Evolutionary conservation across 1,139 yeast genomes (phyloP), one percentile per base, ranked within the genome.

Genomic region (Debaryomyces singareniensis): DNA sequence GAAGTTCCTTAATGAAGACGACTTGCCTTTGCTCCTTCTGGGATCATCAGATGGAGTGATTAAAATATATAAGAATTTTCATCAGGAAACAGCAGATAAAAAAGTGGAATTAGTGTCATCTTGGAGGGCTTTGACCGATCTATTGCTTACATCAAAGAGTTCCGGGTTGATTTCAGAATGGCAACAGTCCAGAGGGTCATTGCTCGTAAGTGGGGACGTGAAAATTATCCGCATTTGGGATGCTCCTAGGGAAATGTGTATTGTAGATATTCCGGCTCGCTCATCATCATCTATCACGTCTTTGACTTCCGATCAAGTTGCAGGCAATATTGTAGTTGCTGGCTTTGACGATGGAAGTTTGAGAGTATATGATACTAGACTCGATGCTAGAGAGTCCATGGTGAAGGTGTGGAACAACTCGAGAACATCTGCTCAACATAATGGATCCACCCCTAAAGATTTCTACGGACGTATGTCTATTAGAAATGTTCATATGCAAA

Each of bases 11-110:
- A 91, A 91, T 53, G 98, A 91, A 50, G 98, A 91, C 52, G 97
- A 91, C 51, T 65, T 73, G 18, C 95, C 97, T 2, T 60, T 91
- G 32, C 60, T 91, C 30, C 59, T 91, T 52, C 75, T 95, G 0
- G 97, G 97, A 4, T 80, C 96, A 0, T 82, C 91, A 15, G 98
- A 91, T 49, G 99, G 98, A 31, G 84, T 86, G 11, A 80, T 93
- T 18, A 81, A 86, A 38, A 75, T 93, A 13, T 93, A 81, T 55
- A 79, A 84, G 42, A 77, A 82, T 44, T 84, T 86, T 52, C 82
- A 83, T 36, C 68, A 72, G 3, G 45, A 58, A 5, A 67, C 66
- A 9, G 43, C 40, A n/a, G 33, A 34, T 4, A 42, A 45, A 10
- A 49, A 51, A 7, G 65, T 79, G 6, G 82, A 82, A 43, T 56